Evolutionary conservation across 352 stramenopile genomes (phyloP).

Genomic region (Phytophthora cryptogea): DNA sequence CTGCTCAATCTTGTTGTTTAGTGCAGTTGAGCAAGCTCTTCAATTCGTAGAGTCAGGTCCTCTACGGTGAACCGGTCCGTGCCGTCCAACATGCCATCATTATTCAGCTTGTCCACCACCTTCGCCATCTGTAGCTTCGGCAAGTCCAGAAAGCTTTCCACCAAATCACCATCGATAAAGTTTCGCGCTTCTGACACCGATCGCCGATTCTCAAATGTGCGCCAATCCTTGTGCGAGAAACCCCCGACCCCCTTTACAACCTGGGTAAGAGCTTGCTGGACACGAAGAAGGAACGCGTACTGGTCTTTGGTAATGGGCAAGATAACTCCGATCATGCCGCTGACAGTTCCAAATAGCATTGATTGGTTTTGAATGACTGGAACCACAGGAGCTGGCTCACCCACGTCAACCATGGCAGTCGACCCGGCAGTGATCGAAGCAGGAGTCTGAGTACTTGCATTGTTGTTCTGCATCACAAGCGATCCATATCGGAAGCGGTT

Average conservation of each 20-base stretch:
- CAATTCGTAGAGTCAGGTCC: slow-evolving; percentile 65
- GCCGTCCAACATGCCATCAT: slow-evolving; percentile 75
- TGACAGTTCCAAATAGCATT: slow-evolving; percentile 95
- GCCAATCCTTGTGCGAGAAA: slow-evolving; percentile 93
- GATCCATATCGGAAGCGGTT: slow-evolving; percentile 96
- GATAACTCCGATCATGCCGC: slow-evolving; percentile 95
- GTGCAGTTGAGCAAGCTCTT: slow-evolving; percentile 81
- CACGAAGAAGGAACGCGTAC: slow-evolving; percentile 89
- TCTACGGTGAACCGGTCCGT: slow-evolving; percentile 67
- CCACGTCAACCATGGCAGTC: slow-evolving; percentile 64
- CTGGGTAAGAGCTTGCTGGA: slow-evolving; percentile 90
- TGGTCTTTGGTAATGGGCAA: slow-evolving; percentile 92
- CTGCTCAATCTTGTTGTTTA: slow-evolving; percentile 32
- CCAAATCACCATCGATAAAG: slow-evolving; percentile 96
- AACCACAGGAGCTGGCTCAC: slow-evolving; percentile 12
- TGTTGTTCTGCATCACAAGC: slow-evolving; percentile 93
- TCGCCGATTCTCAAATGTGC: slow-evolving; percentile 92
- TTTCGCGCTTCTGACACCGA: slow-evolving; percentile 84
- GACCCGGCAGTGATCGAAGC: slow-evolving; percentile 1
- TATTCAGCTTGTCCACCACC: slow-evolving; percentile 93
- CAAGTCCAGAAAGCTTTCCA: slow-evolving; percentile 96
- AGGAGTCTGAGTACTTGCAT: slow-evolving; percentile 11
- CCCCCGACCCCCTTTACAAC: slow-evolving; percentile 92
- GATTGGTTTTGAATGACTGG: slow-evolving; percentile 35
- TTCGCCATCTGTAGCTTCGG: slow-evolving; percentile 87